phyloP scores from a whole-genome alignment of 345 rosid genomes.

The Limnanthes douglasii region DNA sequence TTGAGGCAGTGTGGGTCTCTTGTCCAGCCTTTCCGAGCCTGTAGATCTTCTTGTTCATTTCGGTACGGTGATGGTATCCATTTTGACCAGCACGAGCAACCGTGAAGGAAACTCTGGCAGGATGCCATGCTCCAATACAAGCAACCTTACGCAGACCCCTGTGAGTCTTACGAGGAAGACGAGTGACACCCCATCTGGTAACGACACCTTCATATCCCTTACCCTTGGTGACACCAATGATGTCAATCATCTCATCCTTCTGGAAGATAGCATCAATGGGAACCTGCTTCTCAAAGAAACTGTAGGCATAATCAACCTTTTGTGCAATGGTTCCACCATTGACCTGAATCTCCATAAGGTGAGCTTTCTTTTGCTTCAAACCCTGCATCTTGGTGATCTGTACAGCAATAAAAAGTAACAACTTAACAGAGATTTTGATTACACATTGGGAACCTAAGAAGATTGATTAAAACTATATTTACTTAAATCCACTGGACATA shows the following conservation, averaged over 20 bases:
- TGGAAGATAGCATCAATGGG: constrained; percentile 70
- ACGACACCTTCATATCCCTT: constrained; percentile 87
- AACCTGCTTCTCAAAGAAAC: constrained; percentile 73
- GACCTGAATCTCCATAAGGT: constrained; percentile 77
- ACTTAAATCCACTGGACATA: neutral
- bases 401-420: no score
- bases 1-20: constrained; percentile 48
- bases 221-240: constrained; percentile 81
- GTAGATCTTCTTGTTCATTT: constrained; percentile 79
- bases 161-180: constrained; percentile 83
- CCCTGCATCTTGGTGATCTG: constrained; percentile 88
- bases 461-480: neutral
- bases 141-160: constrained; percentile 89
- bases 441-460: neutral
- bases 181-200: constrained; percentile 88
- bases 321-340: constrained; percentile 68
- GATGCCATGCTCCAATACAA: constrained; percentile 95
- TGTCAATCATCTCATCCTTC: constrained; percentile 79
- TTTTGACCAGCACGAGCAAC: constrained; percentile 95
- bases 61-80: constrained; percentile 82
- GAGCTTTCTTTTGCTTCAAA: constrained; percentile 81
- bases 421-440: no score
- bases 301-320: constrained; percentile 66
- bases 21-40: constrained; percentile 57
- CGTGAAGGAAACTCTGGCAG: constrained; percentile 80